Evolutionary conservation across 2,329 filamentous ascomycete species (phyloP).

Genomic region (Trichoderma atroviride): DNA sequence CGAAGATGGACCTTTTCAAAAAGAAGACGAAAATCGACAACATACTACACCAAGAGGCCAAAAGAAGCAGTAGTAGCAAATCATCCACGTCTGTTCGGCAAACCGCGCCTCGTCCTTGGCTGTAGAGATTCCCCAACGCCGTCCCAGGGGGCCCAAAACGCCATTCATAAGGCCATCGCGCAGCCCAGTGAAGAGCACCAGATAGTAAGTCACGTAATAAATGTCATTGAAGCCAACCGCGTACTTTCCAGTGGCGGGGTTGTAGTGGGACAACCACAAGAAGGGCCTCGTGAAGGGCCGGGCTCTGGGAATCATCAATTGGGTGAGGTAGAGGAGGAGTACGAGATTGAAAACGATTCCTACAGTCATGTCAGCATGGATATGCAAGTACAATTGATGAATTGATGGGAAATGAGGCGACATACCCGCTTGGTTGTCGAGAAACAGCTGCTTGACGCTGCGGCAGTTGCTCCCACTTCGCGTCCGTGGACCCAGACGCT

Average conservation of each 20-base stretch:
- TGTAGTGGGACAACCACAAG: constrained; percentile 82
- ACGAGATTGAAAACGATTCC: constrained; percentile 67
- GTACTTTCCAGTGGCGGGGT: constrained; percentile 69
- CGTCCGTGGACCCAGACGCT: not conserved
- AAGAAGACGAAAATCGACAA: constrained; percentile 23
- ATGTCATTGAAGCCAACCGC: constrained; percentile 76
- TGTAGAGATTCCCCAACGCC: constrained; percentile 69
- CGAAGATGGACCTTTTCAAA: not conserved
- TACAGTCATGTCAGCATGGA: not conserved
- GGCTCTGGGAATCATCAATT: constrained; percentile 78
- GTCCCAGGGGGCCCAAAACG: constrained; percentile 75
- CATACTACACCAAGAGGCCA: constrained; percentile 83
- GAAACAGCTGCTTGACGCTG: constrained; percentile 8
- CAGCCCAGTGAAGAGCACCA: constrained; percentile 83
- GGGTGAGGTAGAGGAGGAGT: constrained; percentile 76
- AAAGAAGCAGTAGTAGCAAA: constrained; percentile 78
- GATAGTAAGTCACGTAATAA: constrained; percentile 74
- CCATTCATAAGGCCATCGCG: constrained; percentile 86
- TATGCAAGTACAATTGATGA: not conserved
- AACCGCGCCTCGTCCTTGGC: constrained; percentile 78
- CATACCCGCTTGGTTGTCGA: constrained; percentile 7
- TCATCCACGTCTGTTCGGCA: constrained; percentile 89
- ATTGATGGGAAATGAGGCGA: too few species aligned
- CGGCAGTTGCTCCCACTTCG: not conserved
- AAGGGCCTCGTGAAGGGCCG: constrained; percentile 79